phyloP scores from a whole-genome alignment of 2,329 filamentous ascomycete species.

The Pseudocercospora crystallina region DNA sequence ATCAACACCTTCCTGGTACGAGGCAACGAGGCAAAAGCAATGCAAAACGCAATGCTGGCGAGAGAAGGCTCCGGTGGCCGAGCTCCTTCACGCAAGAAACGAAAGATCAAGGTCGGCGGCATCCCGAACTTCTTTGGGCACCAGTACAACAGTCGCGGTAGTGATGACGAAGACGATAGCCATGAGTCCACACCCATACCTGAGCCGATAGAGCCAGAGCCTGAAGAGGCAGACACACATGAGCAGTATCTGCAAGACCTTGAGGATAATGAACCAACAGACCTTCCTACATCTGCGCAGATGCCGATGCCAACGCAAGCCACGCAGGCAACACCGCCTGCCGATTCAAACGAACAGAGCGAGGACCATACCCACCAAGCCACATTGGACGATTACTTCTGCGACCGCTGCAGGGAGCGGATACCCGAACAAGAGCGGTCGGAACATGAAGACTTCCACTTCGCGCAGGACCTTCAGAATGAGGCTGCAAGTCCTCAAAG shows the following conservation, averaged over 20 bases:
- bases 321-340: background rate
- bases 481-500: slow-evolving; percentile 49
- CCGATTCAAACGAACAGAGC: background rate
- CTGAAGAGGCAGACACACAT: slow-evolving; percentile 2
- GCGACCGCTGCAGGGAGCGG: slow-evolving; percentile 63
- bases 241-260: background rate
- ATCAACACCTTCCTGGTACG: slow-evolving; percentile 84
- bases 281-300: slow-evolving; percentile 11
- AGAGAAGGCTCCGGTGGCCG: slow-evolving; percentile 27
- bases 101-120: slow-evolving; percentile 35
- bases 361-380: background rate
- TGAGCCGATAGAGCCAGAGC: background rate
- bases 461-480: slow-evolving; percentile 80
- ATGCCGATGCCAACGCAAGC: slow-evolving; percentile 16
- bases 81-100: slow-evolving; percentile 36
- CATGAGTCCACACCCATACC: background rate
- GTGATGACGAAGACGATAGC: slow-evolving; percentile 18
- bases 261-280: slow-evolving; percentile 4
- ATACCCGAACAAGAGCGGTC: slow-evolving; percentile 60
- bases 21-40: slow-evolving; percentile 56
- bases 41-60: slow-evolving; percentile 31
- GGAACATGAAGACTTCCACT: slow-evolving; percentile 91
- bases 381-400: slow-evolving; percentile 48
- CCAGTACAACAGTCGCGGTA: slow-evolving; percentile 24
- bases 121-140: slow-evolving; percentile 38